These are phyloP conservation scores for Solanum corneliomulleri DNA, from an alignment of 257 asterid genomes.

Conservation along the genomic window DNA sequence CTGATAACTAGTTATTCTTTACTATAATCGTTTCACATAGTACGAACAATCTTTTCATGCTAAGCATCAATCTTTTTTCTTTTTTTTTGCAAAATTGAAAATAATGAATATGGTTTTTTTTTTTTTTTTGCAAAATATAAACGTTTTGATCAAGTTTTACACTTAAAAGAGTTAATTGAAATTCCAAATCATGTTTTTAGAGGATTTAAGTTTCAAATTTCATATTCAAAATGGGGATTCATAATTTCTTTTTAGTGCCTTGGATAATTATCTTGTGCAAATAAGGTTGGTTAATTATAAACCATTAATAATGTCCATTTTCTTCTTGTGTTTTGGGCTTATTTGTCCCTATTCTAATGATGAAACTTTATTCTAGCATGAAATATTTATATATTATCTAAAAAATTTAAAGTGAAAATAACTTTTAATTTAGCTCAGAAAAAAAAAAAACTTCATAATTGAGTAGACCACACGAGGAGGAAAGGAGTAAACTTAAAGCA, in stretches of 20 bases:
- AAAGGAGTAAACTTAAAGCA: slow-evolving; percentile 1
- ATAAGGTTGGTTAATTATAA: not conserved
- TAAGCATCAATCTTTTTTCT: not conserved
- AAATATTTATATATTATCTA: not conserved
- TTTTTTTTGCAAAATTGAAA: too few relatives aligned
- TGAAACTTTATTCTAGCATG: not conserved
- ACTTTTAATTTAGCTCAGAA: not conserved
- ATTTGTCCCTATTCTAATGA: not conserved
- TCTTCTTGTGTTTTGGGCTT: not conserved
- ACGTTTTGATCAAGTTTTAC: not conserved
- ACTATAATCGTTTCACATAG: not conserved
- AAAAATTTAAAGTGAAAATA: not conserved
- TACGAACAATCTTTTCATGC: not conserved
- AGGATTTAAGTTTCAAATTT: not conserved
- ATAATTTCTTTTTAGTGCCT: not conserved
- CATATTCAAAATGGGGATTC: not conserved
- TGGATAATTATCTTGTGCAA: not conserved
- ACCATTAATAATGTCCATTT: not conserved
- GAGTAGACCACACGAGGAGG: slow-evolving; percentile 8
- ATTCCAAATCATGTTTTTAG: not conserved
- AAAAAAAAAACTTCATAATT: not conserved
- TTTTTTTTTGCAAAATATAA: too few relatives aligned
- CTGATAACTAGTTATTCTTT: not conserved
- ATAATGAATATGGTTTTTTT: too few relatives aligned
- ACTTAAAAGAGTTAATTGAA: not conserved